These are phyloP conservation scores for Plasmodium gaboni DNA, from an alignment of 169 alveolate species.

Conservation along the genomic window DNA sequence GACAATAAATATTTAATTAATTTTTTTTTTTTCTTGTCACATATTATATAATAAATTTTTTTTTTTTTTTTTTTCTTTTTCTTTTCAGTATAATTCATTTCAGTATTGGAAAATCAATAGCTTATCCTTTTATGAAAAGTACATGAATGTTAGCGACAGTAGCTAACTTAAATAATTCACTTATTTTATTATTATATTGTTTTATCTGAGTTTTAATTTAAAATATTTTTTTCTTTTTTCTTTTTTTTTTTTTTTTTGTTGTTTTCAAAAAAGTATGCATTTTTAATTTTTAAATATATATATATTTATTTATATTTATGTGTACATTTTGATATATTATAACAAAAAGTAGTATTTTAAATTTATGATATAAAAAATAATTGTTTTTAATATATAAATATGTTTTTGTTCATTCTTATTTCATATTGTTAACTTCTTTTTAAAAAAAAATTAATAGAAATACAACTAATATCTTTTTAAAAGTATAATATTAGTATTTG, in stretches of 20 bases:
- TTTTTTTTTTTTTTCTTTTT: background rate
- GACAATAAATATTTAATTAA: background rate
- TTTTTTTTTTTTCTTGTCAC: background rate
- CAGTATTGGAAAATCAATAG: conserved; percentile 76
- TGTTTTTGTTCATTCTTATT: too few relatives aligned
- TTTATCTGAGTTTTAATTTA: background rate
- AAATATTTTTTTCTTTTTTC: background rate
- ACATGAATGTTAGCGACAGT: conserved; percentile 74
- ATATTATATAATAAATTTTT: background rate
- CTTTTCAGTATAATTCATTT: conserved; percentile 72
- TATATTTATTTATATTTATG: background rate
- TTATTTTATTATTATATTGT: background rate
- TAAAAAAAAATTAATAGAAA: too few relatives aligned
- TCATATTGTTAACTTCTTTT: too few relatives aligned
- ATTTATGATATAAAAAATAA: too few relatives aligned
- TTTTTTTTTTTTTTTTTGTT: background rate
- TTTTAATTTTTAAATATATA: background rate
- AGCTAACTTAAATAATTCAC: conserved; percentile 6
- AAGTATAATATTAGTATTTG: too few relatives aligned
- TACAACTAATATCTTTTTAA: too few relatives aligned
- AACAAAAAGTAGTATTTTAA: too few relatives aligned
- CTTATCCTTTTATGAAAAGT: conserved; percentile 65
- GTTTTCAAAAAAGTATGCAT: background rate
- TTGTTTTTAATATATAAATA: too few relatives aligned
- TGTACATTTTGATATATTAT: too few relatives aligned